Conservation (phyloP, 2,329 filamentous ascomycete genomes). For the Diaporthe sp. region DNA sequence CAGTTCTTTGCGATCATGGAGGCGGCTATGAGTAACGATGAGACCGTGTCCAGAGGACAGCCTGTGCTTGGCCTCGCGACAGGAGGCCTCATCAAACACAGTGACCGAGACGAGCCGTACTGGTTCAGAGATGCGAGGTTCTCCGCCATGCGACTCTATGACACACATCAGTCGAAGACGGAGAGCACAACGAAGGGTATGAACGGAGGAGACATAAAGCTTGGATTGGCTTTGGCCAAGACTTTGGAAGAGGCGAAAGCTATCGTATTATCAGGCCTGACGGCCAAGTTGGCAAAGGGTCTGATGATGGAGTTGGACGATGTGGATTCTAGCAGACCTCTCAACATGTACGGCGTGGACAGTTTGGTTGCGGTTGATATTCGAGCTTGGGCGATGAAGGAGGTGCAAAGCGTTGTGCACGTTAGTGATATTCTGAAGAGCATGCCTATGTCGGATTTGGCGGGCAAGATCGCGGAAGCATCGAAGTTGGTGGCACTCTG, state of each 20-base stretch:
- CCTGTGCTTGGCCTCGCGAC: slow-evolving; percentile 45
- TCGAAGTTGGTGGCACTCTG: slow-evolving; percentile 15
- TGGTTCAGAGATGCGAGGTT: slow-evolving; percentile 48
- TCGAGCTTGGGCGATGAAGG: slow-evolving; percentile 22
- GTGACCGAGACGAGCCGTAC: slow-evolving; percentile 47
- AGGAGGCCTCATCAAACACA: slow-evolving; percentile 45
- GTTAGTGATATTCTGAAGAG: slow-evolving; percentile 21
- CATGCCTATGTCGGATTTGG: slow-evolving; percentile 24
- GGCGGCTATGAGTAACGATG: neutral
- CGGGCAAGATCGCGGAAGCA: slow-evolving; percentile 18
- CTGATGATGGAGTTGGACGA: slow-evolving; percentile 49
- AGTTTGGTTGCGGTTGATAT: slow-evolving; percentile 23
- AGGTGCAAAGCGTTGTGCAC: slow-evolving; percentile 10
- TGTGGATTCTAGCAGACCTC: slow-evolving; percentile 40
- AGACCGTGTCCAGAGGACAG: slow-evolving; percentile 42
- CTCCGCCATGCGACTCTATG: slow-evolving; percentile 43
- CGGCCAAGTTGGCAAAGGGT: slow-evolving; percentile 46
- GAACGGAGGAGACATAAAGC: slow-evolving; percentile 40
- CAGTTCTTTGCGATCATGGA: slow-evolving; percentile 29
- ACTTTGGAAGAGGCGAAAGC: slow-evolving; percentile 42
- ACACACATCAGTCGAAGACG: slow-evolving; percentile 41
- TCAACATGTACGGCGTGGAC: slow-evolving; percentile 28
- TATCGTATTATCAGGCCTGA: slow-evolving; percentile 45
- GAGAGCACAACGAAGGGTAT: slow-evolving; percentile 20
- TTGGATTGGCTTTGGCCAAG: slow-evolving; percentile 42